Evolutionary conservation across 179 eudicot genomes (phyloP).

Genomic region (Heliamphora ciliata): DNA sequence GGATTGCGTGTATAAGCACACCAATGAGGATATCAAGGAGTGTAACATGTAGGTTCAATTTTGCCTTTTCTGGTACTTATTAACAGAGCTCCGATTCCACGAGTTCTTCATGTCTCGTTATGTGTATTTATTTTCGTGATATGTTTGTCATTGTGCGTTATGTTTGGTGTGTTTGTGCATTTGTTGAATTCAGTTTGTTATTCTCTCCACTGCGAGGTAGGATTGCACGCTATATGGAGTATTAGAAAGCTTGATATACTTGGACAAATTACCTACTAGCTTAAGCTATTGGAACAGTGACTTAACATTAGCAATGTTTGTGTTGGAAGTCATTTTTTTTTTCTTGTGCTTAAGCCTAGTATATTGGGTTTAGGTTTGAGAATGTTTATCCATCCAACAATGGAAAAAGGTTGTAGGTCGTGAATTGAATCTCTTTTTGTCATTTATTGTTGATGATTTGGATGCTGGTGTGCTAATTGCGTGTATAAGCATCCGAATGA

Average conservation of each 20-base stretch:
- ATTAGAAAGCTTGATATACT: too few relatives aligned
- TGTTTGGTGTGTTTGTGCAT: background rate
- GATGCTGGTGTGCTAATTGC: conserved; percentile 90
- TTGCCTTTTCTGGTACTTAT: background rate
- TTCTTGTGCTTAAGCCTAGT: background rate
- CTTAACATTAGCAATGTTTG: background rate
- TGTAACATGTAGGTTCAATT: conserved; percentile 72
- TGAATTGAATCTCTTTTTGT: background rate
- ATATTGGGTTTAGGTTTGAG: background rate
- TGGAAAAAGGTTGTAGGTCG: background rate
- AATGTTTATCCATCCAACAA: background rate
- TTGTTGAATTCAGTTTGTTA: too few relatives aligned
- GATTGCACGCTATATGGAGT: too few relatives aligned
- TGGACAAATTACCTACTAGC: too few relatives aligned
- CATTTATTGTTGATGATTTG: conserved; percentile 15
- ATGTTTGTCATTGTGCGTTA: too few relatives aligned
- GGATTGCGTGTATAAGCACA: conserved; percentile 97
- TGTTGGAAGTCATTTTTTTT: background rate
- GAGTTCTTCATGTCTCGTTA: too few relatives aligned
- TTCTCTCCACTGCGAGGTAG: too few relatives aligned
- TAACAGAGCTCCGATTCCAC: background rate
- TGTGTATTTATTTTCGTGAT: too few relatives aligned
- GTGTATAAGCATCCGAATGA: conserved; percentile 97
- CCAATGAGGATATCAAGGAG: conserved; percentile 93
- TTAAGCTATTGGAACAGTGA: too few relatives aligned